These are phyloP conservation scores for Voacanga thouarsii DNA, from an alignment of 257 asterid species.

Conservation along the genomic window DNA sequence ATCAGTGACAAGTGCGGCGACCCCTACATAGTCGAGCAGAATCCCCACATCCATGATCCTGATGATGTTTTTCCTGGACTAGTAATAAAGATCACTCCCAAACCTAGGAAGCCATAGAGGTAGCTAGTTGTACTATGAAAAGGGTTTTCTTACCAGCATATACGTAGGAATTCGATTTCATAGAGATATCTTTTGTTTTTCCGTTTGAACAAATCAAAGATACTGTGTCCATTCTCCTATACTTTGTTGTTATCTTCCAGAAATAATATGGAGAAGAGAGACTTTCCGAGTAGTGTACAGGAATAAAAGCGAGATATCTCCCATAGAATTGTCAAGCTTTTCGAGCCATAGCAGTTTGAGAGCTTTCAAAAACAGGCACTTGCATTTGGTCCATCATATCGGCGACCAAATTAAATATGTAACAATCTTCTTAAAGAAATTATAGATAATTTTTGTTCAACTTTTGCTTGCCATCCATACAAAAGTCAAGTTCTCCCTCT, in stretches of 20 bases:
- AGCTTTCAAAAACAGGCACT: background rate
- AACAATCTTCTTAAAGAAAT: background rate
- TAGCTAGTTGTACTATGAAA: background rate
- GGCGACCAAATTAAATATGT: background rate
- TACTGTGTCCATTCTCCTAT: background rate
- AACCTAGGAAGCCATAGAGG: constrained; percentile 6
- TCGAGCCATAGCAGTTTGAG: background rate
- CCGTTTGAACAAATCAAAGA: background rate
- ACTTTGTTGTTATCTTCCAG: background rate
- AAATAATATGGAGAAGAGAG: background rate
- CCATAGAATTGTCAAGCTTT: background rate
- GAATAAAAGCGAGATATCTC: background rate
- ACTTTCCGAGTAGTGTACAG: background rate
- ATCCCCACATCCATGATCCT: constrained; percentile 30
- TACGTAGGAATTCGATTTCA: background rate
- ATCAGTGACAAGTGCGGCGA: constrained; percentile 33
- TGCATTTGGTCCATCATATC: background rate
- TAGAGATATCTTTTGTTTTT: background rate
- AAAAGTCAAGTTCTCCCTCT: background rate
- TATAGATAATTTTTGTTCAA: too few species aligned
- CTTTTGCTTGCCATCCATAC: too few species aligned
- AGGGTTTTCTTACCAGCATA: background rate
- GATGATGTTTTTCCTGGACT: constrained; percentile 33
- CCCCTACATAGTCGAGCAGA: constrained; percentile 27
- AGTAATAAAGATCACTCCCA: constrained; percentile 25